Evolutionary conservation across 2,329 filamentous ascomycete genomes (phyloP).

Genomic region (Cryphonectria naterciae): DNA sequence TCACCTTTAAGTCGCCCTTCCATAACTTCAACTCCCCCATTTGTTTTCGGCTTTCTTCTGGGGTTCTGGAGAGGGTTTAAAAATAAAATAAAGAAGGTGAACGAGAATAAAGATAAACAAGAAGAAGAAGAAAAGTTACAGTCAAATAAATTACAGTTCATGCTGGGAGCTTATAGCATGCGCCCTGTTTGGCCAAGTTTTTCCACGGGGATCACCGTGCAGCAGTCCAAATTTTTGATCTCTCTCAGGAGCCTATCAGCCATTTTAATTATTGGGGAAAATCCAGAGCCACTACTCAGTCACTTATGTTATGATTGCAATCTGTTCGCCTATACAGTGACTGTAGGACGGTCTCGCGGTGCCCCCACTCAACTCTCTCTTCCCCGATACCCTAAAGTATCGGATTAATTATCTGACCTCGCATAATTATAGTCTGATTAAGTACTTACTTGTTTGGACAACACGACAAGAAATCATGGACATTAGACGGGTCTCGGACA

Average conservation of each 20-base stretch:
- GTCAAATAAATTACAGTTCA: too few species aligned
- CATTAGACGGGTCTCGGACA: conserved; percentile 16
- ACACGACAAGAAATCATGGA: not conserved
- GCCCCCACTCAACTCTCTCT: not conserved
- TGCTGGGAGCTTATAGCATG: too few species aligned
- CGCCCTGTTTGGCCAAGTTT: not conserved
- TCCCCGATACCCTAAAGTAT: not conserved
- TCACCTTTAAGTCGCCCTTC: too few species aligned
- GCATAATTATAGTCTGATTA: not conserved
- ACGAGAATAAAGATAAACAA: too few species aligned
- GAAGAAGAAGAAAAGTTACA: too few species aligned
- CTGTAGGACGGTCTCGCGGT: not conserved
- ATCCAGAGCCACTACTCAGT: too few species aligned
- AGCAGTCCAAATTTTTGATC: not conserved
- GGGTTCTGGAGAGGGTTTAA: too few species aligned
- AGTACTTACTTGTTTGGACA: not conserved
- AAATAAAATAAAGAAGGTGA: too few species aligned
- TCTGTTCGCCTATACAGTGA: not conserved
- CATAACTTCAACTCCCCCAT: too few species aligned
- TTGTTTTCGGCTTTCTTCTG: too few species aligned
- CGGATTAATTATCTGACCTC: not conserved
- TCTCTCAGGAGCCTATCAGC: not conserved
- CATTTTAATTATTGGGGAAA: not conserved
- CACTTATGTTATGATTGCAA: not conserved
- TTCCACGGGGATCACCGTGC: not conserved